Evolutionary conservation across 2,329 filamentous ascomycete genomes (phyloP), one percentile per base, ranked within the genome.

Genomic region (Fusarium sp.): DNA sequence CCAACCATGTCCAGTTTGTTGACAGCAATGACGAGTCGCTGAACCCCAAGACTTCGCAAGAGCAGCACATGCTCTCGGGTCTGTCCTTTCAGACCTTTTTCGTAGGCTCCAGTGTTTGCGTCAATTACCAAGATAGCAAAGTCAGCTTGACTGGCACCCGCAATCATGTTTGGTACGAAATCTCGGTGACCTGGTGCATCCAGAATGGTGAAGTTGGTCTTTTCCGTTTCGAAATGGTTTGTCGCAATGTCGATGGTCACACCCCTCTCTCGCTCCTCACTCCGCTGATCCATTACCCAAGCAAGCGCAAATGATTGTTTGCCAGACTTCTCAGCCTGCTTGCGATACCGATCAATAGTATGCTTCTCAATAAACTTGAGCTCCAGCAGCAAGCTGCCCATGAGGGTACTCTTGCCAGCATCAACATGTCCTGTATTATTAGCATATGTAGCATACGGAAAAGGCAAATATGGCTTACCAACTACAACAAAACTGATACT

Each of bases 121-220:
- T 99, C 96, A 63, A 99, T 93, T 20, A 99, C 96, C 5, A 99
- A 84, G 1, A 99, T 92, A 0, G 95, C 96, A 79, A 98, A 96
- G 78, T 99, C 96, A 11, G 96, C 97, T 80, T 98, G 95, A 62
- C 93, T 96, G 5, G 95, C 94, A 15, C 96, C 96, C 3, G 95
- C 95, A 78, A 99, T 98, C 96, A 99, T 99, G 79, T 98, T 99
- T 1, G 96, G 96, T 20, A 99, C 94, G 77, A 98, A 99, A 78
- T 99, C 96, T 64, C 91, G 88, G 79, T 99, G 96, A 0, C 96
- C 96, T 0, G 96, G 96, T 0, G 96, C 95, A 78, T 99, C 96
- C 6, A 99, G 86, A 45, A 99, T 97, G 2, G 96, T 98, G 76
- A 98, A 98, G 13, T 87, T 88, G 0, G 94, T 96, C 52, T 87